These are phyloP conservation scores for Effrenium voratum DNA, from an alignment of 73 alveolate genomes.

Conservation along the genomic window DNA sequence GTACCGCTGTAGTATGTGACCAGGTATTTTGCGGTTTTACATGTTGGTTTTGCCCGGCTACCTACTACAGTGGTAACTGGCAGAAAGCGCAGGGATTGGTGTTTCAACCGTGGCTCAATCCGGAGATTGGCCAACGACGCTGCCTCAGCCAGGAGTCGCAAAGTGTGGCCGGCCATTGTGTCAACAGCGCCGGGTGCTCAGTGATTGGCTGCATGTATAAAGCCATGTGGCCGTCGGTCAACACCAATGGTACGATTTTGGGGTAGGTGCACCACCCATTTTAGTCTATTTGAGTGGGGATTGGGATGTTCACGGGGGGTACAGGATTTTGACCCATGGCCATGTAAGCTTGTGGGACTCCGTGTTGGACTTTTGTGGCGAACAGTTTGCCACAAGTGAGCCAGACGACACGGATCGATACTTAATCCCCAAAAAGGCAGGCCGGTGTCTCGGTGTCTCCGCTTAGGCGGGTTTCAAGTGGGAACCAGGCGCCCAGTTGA, in stretches of 20 bases:
- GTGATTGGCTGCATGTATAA: not conserved
- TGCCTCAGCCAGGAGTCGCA: slow-evolving; percentile 27
- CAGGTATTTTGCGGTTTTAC: not conserved
- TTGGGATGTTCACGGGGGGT: not conserved
- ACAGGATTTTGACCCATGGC: not conserved
- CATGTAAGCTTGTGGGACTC: not conserved
- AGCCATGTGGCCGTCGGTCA: too few relatives aligned
- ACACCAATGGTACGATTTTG: not conserved
- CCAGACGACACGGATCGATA: too few relatives aligned
- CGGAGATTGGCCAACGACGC: not conserved
- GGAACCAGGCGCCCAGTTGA: too few relatives aligned
- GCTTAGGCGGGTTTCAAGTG: too few relatives aligned
- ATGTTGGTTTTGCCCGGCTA: not conserved
- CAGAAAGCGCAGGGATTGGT: too few relatives aligned
- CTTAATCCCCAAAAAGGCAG: too few relatives aligned
- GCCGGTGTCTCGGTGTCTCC: too few relatives aligned
- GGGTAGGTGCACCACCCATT: not conserved
- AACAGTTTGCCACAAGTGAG: too few relatives aligned
- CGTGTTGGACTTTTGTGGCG: not conserved
- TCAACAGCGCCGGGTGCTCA: slow-evolving; percentile 19
- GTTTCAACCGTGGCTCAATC: not conserved
- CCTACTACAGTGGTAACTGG: not conserved
- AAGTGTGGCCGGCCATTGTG: slow-evolving; percentile 77
- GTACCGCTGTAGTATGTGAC: not conserved
- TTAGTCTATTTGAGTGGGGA: not conserved